Base-by-base conservation (phyloP, 768 basidiomycete species). In the Lactifluus pinguis region DNA sequence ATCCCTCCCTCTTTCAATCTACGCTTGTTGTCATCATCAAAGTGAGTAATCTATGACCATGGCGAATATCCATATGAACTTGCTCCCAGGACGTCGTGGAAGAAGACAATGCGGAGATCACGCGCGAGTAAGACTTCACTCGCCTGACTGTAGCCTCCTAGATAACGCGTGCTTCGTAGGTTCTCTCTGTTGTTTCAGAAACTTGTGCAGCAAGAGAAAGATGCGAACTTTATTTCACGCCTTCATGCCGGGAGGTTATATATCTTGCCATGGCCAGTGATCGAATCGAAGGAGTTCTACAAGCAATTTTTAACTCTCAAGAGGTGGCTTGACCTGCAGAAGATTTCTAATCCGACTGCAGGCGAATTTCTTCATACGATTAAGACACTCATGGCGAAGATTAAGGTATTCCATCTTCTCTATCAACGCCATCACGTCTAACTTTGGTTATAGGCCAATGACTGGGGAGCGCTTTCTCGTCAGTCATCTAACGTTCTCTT, bases 211-310 rank as follows among this genome's bases (percentile, higher is more conserved):
- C 76, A 81, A 9, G 83, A 86, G 56, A 82, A 83, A 67, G 82
- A 76, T 41, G 72, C 78, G 0, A 86, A 85, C 63, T 85, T 85
- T 64, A 83, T 85, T 55, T 79, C 82, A n/a, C 77, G 76, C 1
- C 74, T 85, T 1, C 84, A 85, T 58, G 75, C 75, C 0, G 83
- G 83, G 1, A 75, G 75, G 53, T 65, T 85, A 7, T 75, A 74
- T 47, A 85, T 86, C 8, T 75, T 85, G 17, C 83, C 84, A 4
- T 85, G 84, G 84, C 83, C 83, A 0, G n/a, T n/a, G n/a, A n/a
- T n/a, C n/a, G n/a, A n/a, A n/a, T n/a, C n/a, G n/a, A n/a, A n/a
- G n/a, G n/a, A n/a, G n/a, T n/a, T n/a, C n/a, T n/a, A n/a, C n/a
- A n/a, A n/a, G n/a, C n/a, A n/a, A n/a, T n/a, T n/a, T 80, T 86